Conservation (phyloP, 805 yeast species). For the Jamesozyma lodderae region DNA sequence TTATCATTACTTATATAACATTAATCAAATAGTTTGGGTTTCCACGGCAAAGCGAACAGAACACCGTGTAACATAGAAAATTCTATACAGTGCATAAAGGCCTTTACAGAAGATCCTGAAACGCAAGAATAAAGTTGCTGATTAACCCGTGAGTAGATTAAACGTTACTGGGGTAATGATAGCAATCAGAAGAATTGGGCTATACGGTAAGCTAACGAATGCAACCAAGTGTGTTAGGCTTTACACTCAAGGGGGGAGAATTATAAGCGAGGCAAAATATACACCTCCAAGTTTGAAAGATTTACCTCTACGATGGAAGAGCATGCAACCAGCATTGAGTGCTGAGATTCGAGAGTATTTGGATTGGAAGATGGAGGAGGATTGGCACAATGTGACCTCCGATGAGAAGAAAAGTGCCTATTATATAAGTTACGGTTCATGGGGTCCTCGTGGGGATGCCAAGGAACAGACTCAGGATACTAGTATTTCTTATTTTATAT, state of each 20-base stretch:
- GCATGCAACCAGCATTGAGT: conserved; percentile 26
- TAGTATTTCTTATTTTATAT: conserved; percentile 8
- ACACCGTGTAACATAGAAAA: too few species aligned
- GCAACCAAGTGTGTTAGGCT: background rate
- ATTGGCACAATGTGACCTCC: conserved; percentile 27
- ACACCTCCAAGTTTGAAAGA: conserved; percentile 28
- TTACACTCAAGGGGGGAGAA: background rate
- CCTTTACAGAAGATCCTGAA: too few species aligned
- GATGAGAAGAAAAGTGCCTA: conserved; percentile 29
- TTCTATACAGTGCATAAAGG: too few species aligned
- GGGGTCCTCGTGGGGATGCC: conserved; percentile 29
- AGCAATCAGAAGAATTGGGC: background rate
- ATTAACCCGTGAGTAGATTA: background rate
- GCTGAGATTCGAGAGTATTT: conserved; percentile 33
- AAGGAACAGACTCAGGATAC: background rate
- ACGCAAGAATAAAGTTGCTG: too few species aligned
- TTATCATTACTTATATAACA: too few species aligned
- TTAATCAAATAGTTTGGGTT: too few species aligned
- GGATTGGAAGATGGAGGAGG: conserved; percentile 25
- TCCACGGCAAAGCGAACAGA: too few species aligned
- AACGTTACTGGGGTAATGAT: too few species aligned
- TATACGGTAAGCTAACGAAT: background rate
- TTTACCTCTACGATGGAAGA: conserved; percentile 27
- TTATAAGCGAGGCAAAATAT: conserved; percentile 5
- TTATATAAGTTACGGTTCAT: conserved; percentile 31